Percentiles rank a stretch among this genome's conserved stretches.
phyloP scores from a whole-genome alignment of 108 stramenopile species.

The Aurantiochytrium sp. region DNA sequence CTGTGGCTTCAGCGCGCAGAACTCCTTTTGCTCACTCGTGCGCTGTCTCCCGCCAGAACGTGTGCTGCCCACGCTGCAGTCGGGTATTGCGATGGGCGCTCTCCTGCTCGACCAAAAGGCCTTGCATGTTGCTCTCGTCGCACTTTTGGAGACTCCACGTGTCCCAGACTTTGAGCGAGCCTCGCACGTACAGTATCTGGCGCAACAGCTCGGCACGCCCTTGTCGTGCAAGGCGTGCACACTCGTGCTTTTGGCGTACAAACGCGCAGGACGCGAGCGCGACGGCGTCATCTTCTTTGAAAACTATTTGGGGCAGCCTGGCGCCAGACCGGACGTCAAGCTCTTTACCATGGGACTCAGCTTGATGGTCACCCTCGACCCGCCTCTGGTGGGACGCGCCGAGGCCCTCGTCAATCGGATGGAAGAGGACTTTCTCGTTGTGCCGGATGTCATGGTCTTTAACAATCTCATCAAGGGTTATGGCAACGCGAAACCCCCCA shows the following conservation, averaged over 20 bases:
- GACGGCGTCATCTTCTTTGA: not conserved
- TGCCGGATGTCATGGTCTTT: not conserved
- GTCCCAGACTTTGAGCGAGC: not conserved
- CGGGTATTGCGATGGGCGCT: not conserved
- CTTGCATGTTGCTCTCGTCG: not conserved
- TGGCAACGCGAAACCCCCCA: not conserved
- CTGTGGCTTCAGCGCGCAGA: not conserved
- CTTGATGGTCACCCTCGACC: not conserved
- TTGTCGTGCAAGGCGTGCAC: not conserved
- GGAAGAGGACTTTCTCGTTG: not conserved
- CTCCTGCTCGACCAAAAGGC: not conserved
- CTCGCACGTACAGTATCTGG: not conserved
- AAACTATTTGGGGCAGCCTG: not conserved
- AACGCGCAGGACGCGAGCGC: not conserved
- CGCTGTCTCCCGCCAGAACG: not conserved
- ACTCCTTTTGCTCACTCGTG: not conserved
- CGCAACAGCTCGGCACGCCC: not conserved
- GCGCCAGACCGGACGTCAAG: not conserved
- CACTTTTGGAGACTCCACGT: not conserved
- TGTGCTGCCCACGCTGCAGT: not conserved
- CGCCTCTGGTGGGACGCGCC: not conserved
- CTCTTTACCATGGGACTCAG: not conserved
- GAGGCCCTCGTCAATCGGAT: not conserved
- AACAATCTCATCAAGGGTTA: constrained; percentile 5
- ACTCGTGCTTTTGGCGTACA: not conserved